A percentile compares a stretch with the other conserved stretches of the same genome.
Evolutionary conservation across 164 flowering plant species (phyloP).

Genomic region (Chimonanthus salicifolius): DNA sequence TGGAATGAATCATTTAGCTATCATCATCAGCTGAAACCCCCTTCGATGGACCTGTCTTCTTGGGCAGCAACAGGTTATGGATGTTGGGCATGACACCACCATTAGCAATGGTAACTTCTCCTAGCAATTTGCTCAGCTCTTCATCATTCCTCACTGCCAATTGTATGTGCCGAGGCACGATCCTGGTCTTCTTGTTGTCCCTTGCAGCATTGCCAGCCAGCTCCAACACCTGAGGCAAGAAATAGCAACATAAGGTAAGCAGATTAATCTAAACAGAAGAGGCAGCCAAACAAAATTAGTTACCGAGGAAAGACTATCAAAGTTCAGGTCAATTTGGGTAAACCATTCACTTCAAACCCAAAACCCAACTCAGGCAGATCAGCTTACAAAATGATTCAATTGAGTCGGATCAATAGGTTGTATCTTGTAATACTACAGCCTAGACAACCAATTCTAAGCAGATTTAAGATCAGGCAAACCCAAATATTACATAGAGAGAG

Average conservation of each 20-base stretch:
- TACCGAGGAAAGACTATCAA: background rate
- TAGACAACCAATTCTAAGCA: no score
- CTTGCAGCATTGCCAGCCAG: constrained; percentile 16
- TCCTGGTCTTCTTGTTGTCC: constrained; percentile 19
- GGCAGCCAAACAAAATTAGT: background rate
- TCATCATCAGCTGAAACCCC: constrained; percentile 10
- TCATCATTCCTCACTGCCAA: constrained; percentile 17
- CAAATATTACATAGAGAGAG: no score
- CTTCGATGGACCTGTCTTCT: constrained; percentile 17
- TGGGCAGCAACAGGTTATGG: constrained; percentile 15
- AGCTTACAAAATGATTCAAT: no score
- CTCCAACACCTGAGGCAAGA: constrained; percentile 11
- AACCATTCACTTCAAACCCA: background rate
- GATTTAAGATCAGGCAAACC: no score
- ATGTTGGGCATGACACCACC: constrained; percentile 19
- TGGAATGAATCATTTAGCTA: background rate
- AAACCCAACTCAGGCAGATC: background rate
- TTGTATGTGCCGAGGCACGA: constrained; percentile 16
- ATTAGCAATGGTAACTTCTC: constrained; percentile 13
- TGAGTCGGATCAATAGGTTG: no score
- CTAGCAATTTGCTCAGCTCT: constrained; percentile 14
- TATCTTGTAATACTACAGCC: no score
- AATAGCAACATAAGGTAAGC: background rate
- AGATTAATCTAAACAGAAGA: background rate
- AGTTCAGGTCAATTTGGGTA: background rate